These are phyloP conservation scores for Heimioporus retisporus DNA, from an alignment of 1,284 basidiomycete genomes.

Conservation along the genomic window DNA sequence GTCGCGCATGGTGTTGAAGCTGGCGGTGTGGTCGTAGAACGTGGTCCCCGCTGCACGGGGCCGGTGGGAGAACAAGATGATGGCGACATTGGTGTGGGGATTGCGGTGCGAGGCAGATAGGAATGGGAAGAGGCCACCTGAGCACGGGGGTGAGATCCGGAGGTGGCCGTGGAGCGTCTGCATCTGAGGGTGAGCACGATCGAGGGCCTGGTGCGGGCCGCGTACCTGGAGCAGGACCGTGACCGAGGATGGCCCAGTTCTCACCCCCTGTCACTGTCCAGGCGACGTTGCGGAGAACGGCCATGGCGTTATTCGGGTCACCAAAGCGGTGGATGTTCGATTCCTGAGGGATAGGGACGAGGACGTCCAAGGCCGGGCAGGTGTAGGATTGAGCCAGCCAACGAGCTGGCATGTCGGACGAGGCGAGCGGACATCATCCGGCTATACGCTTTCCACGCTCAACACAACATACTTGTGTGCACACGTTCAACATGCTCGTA, in stretches of 20 bases:
- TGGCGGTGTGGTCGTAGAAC: constrained; percentile 94
- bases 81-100: constrained; percentile 62
- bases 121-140: constrained; percentile 81
- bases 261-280: constrained; percentile 73
- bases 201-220: too few relatives aligned
- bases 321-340: constrained; percentile 64
- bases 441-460: neutral
- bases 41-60: constrained; percentile 66
- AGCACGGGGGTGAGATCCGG: constrained; percentile 70
- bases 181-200: neutral
- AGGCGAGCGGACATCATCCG: neutral
- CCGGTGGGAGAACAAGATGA: constrained; percentile 83
- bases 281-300: constrained; percentile 63
- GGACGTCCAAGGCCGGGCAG: constrained; percentile 3
- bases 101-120: constrained; percentile 55
- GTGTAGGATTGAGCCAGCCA: constrained; percentile 14
- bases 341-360: constrained; percentile 53
- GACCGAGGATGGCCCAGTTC: constrained; percentile 79
- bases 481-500: neutral
- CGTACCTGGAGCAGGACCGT: constrained; percentile 68
- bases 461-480: neutral
- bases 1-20: constrained; percentile 89
- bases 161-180: constrained; percentile 79
- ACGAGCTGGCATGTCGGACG: neutral
- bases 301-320: constrained; percentile 52